Conservation (phyloP, 345 rosid species). For the Camelina sativa region DNA sequence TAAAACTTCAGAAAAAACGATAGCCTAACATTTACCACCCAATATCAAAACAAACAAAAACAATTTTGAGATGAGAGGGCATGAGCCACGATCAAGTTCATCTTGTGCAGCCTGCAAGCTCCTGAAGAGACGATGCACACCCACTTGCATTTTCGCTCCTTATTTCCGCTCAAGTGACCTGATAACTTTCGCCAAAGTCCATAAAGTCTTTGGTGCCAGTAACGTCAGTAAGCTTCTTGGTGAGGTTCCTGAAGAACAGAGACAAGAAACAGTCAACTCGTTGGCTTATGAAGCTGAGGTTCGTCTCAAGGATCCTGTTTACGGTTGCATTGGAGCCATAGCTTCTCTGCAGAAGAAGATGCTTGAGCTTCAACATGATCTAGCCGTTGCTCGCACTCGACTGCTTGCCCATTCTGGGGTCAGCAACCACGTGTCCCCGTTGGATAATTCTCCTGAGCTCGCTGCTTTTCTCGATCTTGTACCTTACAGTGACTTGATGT, state of each 20-base stretch:
- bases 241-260: slow-evolving; percentile 86
- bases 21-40: slow-evolving; percentile 40
- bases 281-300: slow-evolving; percentile 92
- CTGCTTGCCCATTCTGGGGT: slow-evolving; percentile 58
- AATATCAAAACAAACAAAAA: background rate
- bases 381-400: slow-evolving; percentile 73
- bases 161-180: slow-evolving; percentile 79
- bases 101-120: slow-evolving; percentile 98
- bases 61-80: slow-evolving; percentile 51
- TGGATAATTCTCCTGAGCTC: slow-evolving; percentile 34
- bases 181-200: slow-evolving; percentile 76
- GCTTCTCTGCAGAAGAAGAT: slow-evolving; percentile 71
- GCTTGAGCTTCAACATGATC: slow-evolving; percentile 80
- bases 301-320: slow-evolving; percentile 84
- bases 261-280: slow-evolving; percentile 88
- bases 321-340: slow-evolving; percentile 93
- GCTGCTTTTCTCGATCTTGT: slow-evolving; percentile 45
- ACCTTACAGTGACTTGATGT: slow-evolving; percentile 53
- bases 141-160: slow-evolving; percentile 85
- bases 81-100: slow-evolving; percentile 81
- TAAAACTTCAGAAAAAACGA: slow-evolving; percentile 23
- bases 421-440: slow-evolving; percentile 36
- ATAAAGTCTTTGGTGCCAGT: slow-evolving; percentile 95
- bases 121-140: slow-evolving; percentile 73
- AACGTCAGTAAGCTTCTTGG: slow-evolving; percentile 89